Base-by-base conservation (phyloP, 1,139 yeast species). In the Blastobotrys apis region DNA sequence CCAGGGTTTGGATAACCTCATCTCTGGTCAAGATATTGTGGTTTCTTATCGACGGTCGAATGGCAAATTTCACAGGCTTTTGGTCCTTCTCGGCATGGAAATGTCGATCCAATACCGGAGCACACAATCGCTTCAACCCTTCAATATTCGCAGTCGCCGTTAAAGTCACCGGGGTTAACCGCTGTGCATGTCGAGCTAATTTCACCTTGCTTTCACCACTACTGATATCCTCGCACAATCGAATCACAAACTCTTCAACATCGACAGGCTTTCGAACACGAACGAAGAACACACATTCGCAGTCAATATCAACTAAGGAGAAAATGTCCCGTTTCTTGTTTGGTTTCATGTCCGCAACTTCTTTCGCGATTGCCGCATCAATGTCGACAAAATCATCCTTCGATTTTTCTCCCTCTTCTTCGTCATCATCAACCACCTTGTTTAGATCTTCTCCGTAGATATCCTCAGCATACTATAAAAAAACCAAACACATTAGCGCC, bases 281-380 rank as follows among this genome's bases (percentile, higher is more conserved):
- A 55, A 88, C 78, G 62, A 92, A 92, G 2, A 88, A 75, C 27
- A 69, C 69, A 65, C 98, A 92, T 62, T 87, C 96, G 59, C 94
- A 83, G 21, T 81, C 84, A 38, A 88, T 63, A 13, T 81, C 84
- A 31, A 87, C 73, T 20, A 85, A 81, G 25, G 74, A 75, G 45
- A 72, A 71, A 54, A 72, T 66, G 25, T 65, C 65, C 22, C 71
- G 64, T 42, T 58, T 58, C 37, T 48, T 54, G 55, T 47, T 66
- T 63, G 63, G 58, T 30, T 80, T 77, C 56, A 86, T 55, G 16
- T 73, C 83, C 22, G 70, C 75, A 9, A 90, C 65, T 57, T 88
- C 97, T 42, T 69, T 73, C 48, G 81, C 73, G 47, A 88, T 78
- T 38, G 82, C 80, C 10, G 84, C 95, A 58, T 87, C 96, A 41